Conservation (phyloP, 768 basidiomycete genomes). For the Melanogaster broomeanus region DNA sequence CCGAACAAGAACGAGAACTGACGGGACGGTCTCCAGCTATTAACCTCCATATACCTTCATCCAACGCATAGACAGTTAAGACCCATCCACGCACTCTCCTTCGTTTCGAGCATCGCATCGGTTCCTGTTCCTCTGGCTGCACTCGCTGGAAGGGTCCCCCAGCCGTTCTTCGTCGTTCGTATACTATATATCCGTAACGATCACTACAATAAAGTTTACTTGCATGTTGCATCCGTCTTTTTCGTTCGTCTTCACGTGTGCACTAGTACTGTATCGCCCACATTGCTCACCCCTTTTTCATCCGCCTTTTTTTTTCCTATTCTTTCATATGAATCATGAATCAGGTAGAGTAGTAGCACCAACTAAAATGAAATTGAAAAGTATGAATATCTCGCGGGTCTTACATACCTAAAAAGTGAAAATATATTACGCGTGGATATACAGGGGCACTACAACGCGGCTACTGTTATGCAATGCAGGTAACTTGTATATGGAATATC, state of each 20-base stretch:
- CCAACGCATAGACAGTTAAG: slow-evolving; percentile 57
- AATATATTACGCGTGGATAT: background rate
- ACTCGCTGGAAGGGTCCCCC: slow-evolving; percentile 19
- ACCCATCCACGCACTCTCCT: slow-evolving; percentile 6
- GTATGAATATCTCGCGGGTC: no score
- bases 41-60: slow-evolving; percentile 85
- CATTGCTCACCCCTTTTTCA: slow-evolving; percentile 12
- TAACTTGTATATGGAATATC: no score
- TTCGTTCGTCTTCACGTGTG: no score
- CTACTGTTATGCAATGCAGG: no score
- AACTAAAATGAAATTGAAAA: slow-evolving; percentile 13
- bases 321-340: slow-evolving; percentile 10
- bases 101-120: slow-evolving; percentile 6
- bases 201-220: slow-evolving; percentile 37
- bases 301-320: slow-evolving; percentile 3
- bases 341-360: slow-evolving; percentile 29
- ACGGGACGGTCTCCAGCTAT: slow-evolving; percentile 54
- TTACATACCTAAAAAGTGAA: no score
- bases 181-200: slow-evolving; percentile 41
- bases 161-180: slow-evolving; percentile 27
- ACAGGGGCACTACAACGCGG: no score
- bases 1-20: background rate
- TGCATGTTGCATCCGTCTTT: slow-evolving; percentile 28
- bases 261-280: slow-evolving; percentile 37
- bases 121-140: slow-evolving; percentile 5